Evolutionary conservation across 2,329 filamentous ascomycete species (phyloP).

Genomic region (Colletotrichum melonis): DNA sequence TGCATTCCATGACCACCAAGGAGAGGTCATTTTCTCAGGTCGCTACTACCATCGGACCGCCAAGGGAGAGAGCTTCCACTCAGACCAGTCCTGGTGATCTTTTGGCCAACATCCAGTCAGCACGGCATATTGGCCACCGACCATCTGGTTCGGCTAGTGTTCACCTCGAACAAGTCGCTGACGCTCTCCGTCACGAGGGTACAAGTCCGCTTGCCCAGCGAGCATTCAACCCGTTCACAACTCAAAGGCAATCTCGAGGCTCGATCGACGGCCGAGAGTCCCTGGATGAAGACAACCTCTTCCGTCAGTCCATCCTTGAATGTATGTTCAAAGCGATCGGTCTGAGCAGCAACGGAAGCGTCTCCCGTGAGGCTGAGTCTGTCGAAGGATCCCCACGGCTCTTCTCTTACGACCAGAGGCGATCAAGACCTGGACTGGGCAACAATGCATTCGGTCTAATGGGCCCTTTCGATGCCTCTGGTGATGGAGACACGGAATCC

Average conservation of each 20-base stretch:
- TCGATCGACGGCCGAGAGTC: constrained; percentile 80
- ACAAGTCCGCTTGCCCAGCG: constrained; percentile 61
- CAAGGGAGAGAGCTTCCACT: constrained; percentile 54
- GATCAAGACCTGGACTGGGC: constrained; percentile 80
- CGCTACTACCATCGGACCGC: constrained; percentile 51
- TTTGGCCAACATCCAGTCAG: constrained; percentile 79
- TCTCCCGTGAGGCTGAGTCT: constrained; percentile 76
- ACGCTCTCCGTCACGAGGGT: constrained; percentile 48
- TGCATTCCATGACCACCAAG: constrained; percentile 71
- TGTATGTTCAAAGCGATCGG: constrained; percentile 97
- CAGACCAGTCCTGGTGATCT: constrained; percentile 80
- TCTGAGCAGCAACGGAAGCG: constrained; percentile 75
- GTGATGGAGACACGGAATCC: constrained; percentile 89
- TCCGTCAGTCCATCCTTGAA: constrained; percentile 89
- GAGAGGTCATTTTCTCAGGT: constrained; percentile 57
- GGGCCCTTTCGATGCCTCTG: constrained; percentile 81
- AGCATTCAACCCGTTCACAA: constrained; percentile 68
- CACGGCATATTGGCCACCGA: constrained; percentile 67
- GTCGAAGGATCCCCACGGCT: constrained; percentile 87
- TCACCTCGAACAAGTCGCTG: constrained; percentile 40
- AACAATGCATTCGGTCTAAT: constrained; percentile 92
- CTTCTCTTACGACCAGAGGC: constrained; percentile 83
- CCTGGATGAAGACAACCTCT: constrained; percentile 87
- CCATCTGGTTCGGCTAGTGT: constrained; percentile 44
- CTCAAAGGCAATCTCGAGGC: constrained; percentile 59